Evolutionary conservation across 148 eudicot species (phyloP).

Genomic region (Pharnaceum exiguum): DNA sequence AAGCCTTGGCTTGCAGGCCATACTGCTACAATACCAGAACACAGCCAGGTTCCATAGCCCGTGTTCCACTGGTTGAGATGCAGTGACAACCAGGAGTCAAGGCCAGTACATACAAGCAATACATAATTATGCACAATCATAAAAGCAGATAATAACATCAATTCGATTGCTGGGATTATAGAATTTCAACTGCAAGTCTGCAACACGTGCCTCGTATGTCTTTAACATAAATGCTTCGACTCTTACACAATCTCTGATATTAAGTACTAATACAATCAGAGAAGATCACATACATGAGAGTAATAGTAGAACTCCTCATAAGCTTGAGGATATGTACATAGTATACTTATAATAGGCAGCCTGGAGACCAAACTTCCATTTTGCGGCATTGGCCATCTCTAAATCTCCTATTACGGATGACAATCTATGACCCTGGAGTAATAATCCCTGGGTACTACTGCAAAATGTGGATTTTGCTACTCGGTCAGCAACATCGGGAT

Average conservation of each 20-base stretch:
- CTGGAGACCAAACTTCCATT: slow-evolving; percentile 22
- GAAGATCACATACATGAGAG: slow-evolving; percentile 6
- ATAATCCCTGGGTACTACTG: not conserved
- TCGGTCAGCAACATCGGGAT: slow-evolving; percentile 57
- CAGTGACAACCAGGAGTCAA: too few species aligned
- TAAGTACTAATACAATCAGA: not conserved
- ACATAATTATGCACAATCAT: too few species aligned
- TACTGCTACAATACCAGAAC: too few species aligned
- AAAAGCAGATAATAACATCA: too few species aligned
- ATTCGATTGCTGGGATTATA: not conserved
- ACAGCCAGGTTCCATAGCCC: too few species aligned
- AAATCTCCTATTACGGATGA: slow-evolving; percentile 6
- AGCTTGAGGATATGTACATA: slow-evolving; percentile 15
- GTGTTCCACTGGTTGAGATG: too few species aligned
- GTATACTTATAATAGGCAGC: slow-evolving; percentile 12
- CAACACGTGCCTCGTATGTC: not conserved
- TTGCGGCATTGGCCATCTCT: slow-evolving; percentile 24
- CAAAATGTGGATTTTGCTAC: slow-evolving; percentile 21
- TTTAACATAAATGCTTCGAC: slow-evolving; percentile 1
- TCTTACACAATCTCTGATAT: not conserved
- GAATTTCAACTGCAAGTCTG: not conserved
- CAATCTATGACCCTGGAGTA: not conserved
- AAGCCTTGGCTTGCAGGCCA: too few species aligned
- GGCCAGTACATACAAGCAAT: too few species aligned
- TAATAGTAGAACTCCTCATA: not conserved